These are phyloP conservation scores for Cordyceps fumosorosea DNA, from an alignment of 2,329 filamentous ascomycete genomes.

Conservation along the genomic window DNA sequence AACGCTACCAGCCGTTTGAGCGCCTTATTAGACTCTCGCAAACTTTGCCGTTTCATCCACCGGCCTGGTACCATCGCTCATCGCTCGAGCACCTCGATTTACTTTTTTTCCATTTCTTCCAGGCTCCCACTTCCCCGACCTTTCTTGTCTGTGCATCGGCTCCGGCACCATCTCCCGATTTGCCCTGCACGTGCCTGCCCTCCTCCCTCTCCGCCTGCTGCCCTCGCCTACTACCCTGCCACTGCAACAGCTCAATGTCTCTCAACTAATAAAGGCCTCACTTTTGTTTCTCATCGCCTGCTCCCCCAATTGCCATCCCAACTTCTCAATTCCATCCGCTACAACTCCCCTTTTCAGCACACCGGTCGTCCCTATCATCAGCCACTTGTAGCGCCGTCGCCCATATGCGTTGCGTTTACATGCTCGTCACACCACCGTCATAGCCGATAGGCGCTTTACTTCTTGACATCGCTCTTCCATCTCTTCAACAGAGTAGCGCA, in stretches of 20 bases:
- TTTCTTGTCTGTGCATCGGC: constrained; percentile 1
- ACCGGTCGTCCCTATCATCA: background rate
- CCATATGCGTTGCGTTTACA: background rate
- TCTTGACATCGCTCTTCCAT: background rate
- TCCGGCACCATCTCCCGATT: background rate
- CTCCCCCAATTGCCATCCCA: background rate
- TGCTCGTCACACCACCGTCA: constrained; percentile 1
- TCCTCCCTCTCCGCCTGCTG: background rate
- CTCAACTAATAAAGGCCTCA: constrained; percentile 8
- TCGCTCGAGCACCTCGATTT: background rate
- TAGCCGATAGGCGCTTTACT: background rate
- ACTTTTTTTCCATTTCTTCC: background rate
- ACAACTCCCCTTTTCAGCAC: background rate
- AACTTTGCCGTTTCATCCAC: too few species aligned
- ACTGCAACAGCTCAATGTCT: background rate
- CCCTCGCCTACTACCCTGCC: background rate
- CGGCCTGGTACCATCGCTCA: background rate
- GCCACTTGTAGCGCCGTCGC: background rate
- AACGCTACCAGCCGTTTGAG: background rate
- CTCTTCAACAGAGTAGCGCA: constrained; percentile 6
- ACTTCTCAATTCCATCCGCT: background rate
- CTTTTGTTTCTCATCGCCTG: background rate
- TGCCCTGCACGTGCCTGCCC: constrained; percentile 7
- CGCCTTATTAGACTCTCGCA: too few species aligned
- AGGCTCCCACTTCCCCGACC: background rate